Conservation (phyloP, 106 monocot genomes). For the Gastrodia elata region DNA sequence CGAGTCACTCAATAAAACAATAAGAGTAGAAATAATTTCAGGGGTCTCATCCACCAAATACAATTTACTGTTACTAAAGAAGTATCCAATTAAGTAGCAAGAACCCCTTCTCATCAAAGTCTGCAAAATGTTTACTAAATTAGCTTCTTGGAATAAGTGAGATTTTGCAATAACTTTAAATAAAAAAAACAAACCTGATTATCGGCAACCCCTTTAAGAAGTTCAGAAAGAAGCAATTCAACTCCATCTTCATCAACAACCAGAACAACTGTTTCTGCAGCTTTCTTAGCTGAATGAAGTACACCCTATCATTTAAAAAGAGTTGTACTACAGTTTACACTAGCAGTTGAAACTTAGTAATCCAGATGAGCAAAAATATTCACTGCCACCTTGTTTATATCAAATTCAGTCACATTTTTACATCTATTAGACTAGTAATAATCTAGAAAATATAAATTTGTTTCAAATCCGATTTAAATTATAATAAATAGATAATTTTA, state of each 20-base stretch:
- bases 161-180: neutral
- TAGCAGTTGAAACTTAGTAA: neutral
- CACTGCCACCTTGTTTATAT: no score
- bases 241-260: conserved; percentile 89
- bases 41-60: conserved; percentile 85
- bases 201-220: conserved; percentile 63
- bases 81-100: conserved; percentile 79
- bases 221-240: conserved; percentile 64
- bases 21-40: conserved; percentile 63
- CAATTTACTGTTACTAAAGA: conserved; percentile 86
- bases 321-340: neutral
- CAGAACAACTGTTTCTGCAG: conserved; percentile 88
- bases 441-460: neutral
- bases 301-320: conserved; percentile 41
- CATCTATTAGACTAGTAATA: neutral
- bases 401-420: no score
- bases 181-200: conserved; percentile 44
- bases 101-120: conserved; percentile 81
- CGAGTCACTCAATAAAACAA: conserved; percentile 69
- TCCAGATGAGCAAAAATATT: neutral
- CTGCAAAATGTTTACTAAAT: conserved; percentile 22
- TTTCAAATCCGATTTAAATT: neutral
- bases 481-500: neutral
- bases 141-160: neutral
- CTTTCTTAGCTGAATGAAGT: conserved; percentile 71